Conservation (phyloP, 805 yeast species). For the Saccharomycopsis guyanensis region DNA sequence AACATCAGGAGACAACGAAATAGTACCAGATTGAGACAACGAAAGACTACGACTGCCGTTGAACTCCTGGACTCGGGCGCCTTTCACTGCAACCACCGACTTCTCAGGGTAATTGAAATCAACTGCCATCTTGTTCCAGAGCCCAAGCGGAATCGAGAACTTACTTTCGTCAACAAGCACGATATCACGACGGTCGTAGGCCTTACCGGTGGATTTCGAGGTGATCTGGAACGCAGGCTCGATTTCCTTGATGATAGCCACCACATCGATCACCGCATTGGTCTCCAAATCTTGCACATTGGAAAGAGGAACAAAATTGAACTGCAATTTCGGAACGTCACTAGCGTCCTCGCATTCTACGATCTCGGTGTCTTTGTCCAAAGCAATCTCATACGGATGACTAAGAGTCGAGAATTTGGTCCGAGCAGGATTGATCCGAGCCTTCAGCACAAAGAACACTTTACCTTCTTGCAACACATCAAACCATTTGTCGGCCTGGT, state of each 20-base stretch:
- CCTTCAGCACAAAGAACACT: conserved; percentile 77
- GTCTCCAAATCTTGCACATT: conserved; percentile 60
- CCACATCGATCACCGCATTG: conserved; percentile 71
- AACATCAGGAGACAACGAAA: conserved; percentile 78
- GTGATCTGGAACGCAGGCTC: conserved; percentile 70
- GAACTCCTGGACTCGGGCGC: conserved; percentile 82
- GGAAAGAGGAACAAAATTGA: conserved; percentile 64
- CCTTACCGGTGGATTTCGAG: conserved; percentile 82
- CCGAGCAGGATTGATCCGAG: conserved; percentile 74
- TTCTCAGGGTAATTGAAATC: conserved; percentile 70
- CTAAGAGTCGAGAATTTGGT: conserved; percentile 76
- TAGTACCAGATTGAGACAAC: conserved; percentile 67
- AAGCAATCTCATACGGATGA: conserved; percentile 80
- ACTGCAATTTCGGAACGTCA: conserved; percentile 72
- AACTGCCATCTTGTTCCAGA: conserved; percentile 86
- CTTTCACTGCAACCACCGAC: conserved; percentile 85
- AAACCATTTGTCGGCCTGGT: conserved; percentile 71
- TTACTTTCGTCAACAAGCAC: conserved; percentile 79
- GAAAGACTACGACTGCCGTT: conserved; percentile 72
- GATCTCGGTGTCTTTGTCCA: conserved; percentile 73
- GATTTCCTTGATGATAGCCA: conserved; percentile 78
- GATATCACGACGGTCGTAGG: conserved; percentile 87
- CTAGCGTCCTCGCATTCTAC: conserved; percentile 53
- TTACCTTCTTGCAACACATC: conserved; percentile 79
- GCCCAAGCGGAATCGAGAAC: conserved; percentile 65